Evolutionary conservation across 345 rosid species (phyloP), one percentile per base, ranked within the genome.

Genomic region (Zanthoxylum bungeanum): DNA sequence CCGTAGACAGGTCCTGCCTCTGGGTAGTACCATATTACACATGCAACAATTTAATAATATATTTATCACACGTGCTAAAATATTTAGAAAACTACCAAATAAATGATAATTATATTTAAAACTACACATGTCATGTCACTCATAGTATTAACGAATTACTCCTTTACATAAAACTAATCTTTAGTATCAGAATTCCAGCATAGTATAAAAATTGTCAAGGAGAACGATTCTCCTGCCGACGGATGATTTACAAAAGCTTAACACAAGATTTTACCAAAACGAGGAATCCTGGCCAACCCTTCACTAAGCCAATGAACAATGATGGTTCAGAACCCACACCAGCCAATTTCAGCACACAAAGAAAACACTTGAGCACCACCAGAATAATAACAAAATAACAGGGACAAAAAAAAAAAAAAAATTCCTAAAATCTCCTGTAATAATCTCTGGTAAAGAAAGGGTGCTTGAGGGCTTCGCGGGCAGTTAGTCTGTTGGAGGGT

Each of bases 391-490:
- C 16, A 22, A 64, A 40, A 67, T 9, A 36, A 16, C 8, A 51
- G 19, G 17, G 49, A 57, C 33, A 21, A 7, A 30, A 28, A 7
- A 51, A 11, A 64, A 19, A 55, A 51, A 40, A 31, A 27, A 24
- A 40, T 17, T 50, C 1, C 73, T 47, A 80, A 76, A 76, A 78
- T 79, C 84, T 81, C 58, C 82, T 77, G 80, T 70, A 80, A 63
- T 76, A 73, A 72, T 82, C 83, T 65, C 80, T 77, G 14, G 76
- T 80, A 74, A 87, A 85, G 84, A 85, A 87, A 60, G 91, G 89
- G 61, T 89, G 94, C 79, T 85, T 66, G 22, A 85, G 85, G 66
- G 93, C 91, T 60, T 87, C 81, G 10, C 69, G 82, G 34, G 91
- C 89, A 0, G 84, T 82, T 56, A 89, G 74, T 72, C 91, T 73